Percentiles rank a stretch among this genome's conserved stretches.
Conservation (phyloP, 1,284 basidiomycete species). For the Microbotryum intermedium region DNA sequence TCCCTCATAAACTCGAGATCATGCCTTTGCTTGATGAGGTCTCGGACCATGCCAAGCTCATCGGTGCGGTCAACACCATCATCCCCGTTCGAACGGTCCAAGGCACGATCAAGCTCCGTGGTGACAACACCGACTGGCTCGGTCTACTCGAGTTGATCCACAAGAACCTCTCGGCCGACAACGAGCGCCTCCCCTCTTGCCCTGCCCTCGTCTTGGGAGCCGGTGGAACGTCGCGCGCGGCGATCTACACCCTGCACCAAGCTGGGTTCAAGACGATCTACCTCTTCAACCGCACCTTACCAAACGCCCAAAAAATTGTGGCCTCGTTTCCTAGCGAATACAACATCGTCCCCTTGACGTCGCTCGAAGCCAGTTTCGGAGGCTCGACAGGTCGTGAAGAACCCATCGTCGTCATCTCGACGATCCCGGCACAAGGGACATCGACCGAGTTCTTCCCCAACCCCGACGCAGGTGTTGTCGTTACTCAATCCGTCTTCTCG, state of each 20-base stretch:
- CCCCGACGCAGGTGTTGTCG: slow-evolving; percentile 46
- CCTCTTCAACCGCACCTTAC: slow-evolving; percentile 71
- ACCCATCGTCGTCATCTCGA: slow-evolving; percentile 70
- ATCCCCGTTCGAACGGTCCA: slow-evolving; percentile 49
- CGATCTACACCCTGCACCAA: slow-evolving; percentile 72
- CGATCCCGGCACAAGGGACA: slow-evolving; percentile 69
- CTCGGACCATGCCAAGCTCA: slow-evolving; percentile 66
- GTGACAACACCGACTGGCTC: slow-evolving; percentile 90
- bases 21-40: slow-evolving; percentile 68
- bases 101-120: slow-evolving; percentile 53
- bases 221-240: slow-evolving; percentile 84
- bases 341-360: slow-evolving; percentile 54
- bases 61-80: slow-evolving; percentile 90
- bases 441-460: slow-evolving; percentile 37
- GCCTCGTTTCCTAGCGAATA: slow-evolving; percentile 56
- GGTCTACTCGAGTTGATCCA: slow-evolving; percentile 59
- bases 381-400: slow-evolving; percentile 35
- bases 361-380: slow-evolving; percentile 50
- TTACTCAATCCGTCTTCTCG: slow-evolving; percentile 47
- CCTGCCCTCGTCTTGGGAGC: slow-evolving; percentile 78
- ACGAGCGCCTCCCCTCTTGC: slow-evolving; percentile 26
- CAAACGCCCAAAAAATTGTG: slow-evolving; percentile 61
- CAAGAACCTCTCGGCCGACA: slow-evolving; percentile 37
- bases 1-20: slow-evolving; percentile 82
- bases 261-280: slow-evolving; percentile 64